These are phyloP conservation scores for Azolla pinnata DNA, from an alignment of 75 land plant genomes.

Conservation along the genomic window DNA sequence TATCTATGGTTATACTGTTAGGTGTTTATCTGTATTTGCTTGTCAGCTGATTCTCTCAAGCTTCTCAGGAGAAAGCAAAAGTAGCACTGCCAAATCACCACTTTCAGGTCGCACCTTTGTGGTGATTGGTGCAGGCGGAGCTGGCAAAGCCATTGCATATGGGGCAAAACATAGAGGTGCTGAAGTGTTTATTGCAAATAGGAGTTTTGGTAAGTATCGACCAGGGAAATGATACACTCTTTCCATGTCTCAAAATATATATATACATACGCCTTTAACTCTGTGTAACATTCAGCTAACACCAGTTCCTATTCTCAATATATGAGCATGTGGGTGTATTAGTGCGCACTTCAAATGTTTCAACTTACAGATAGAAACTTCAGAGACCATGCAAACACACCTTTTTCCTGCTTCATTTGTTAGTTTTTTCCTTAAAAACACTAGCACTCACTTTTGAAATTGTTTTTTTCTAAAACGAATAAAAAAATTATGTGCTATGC, in stretches of 20 bases:
- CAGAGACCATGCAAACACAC: too few species aligned
- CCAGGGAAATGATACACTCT: not conserved
- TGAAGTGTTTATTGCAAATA: slow-evolving; percentile 82
- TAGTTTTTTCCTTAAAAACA: too few species aligned
- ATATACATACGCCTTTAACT: not conserved
- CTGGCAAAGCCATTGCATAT: slow-evolving; percentile 96
- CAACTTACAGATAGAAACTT: too few species aligned
- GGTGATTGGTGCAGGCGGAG: slow-evolving; percentile 97
- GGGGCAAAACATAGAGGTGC: slow-evolving; percentile 91
- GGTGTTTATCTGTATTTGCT: too few species aligned
- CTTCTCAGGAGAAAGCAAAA: not conserved
- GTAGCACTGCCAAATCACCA: slow-evolving; percentile 29
- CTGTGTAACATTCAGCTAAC: not conserved
- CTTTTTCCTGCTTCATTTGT: not conserved
- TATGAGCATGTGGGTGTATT: too few species aligned
- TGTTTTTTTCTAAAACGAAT: too few species aligned
- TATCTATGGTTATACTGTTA: not conserved
- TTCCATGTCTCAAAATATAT: not conserved
- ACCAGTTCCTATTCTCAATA: too few species aligned
- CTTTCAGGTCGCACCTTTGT: slow-evolving; percentile 65
- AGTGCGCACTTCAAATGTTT: too few species aligned
- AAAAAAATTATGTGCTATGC: too few species aligned
- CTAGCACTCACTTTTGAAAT: too few species aligned
- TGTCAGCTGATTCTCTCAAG: too few species aligned
- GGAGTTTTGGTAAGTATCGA: slow-evolving; percentile 52